These are phyloP conservation scores for Clavariopsis aquatica DNA, from an alignment of 495 filamentous ascomycete genomes.

Conservation along the genomic window DNA sequence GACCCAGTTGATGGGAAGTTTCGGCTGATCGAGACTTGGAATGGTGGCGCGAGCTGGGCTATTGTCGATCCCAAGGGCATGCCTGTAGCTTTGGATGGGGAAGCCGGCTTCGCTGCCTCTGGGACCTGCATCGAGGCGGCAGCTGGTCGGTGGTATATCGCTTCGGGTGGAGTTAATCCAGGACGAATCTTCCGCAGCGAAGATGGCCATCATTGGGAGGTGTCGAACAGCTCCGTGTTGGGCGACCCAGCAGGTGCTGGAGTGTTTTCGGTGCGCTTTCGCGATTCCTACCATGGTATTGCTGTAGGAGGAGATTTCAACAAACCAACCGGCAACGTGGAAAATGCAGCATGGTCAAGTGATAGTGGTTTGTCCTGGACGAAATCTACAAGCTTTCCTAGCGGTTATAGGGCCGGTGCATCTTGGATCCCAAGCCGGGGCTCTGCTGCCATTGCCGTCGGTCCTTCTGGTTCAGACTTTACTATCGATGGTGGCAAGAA, in stretches of 20 bases:
- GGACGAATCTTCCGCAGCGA: constrained; percentile 17
- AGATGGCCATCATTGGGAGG: constrained; percentile 14
- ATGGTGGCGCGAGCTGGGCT: constrained; percentile 15
- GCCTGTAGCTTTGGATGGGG: constrained; percentile 15
- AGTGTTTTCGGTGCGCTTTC: constrained; percentile 24
- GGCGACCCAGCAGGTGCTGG: constrained; percentile 18
- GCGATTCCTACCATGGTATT: constrained; percentile 19
- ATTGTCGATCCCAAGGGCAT: constrained; percentile 11
- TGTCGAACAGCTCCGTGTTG: constrained; percentile 12
- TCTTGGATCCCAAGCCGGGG: constrained; percentile 10
- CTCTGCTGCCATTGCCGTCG: constrained; percentile 9
- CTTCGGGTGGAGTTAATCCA: constrained; percentile 20
- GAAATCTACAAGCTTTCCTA: constrained; percentile 16
- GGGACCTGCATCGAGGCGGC: constrained; percentile 25
- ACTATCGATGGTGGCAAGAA: constrained; percentile 24
- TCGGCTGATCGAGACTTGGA: constrained; percentile 21
- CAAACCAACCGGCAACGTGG: constrained; percentile 10
- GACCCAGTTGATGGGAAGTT: constrained; percentile 28
- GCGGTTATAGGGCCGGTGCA: constrained; percentile 16
- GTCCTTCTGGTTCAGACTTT: constrained; percentile 18
- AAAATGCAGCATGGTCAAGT: constrained; percentile 13
- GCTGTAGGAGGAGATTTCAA: constrained; percentile 22
- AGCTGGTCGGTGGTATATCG: constrained; percentile 28
- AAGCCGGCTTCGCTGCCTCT: constrained; percentile 21
- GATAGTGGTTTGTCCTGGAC: constrained; percentile 14